Evolutionary conservation across 1,284 basidiomycete species (phyloP), one percentile per base, ranked within the genome.

Genomic region (Rhodotorula sp.): DNA sequence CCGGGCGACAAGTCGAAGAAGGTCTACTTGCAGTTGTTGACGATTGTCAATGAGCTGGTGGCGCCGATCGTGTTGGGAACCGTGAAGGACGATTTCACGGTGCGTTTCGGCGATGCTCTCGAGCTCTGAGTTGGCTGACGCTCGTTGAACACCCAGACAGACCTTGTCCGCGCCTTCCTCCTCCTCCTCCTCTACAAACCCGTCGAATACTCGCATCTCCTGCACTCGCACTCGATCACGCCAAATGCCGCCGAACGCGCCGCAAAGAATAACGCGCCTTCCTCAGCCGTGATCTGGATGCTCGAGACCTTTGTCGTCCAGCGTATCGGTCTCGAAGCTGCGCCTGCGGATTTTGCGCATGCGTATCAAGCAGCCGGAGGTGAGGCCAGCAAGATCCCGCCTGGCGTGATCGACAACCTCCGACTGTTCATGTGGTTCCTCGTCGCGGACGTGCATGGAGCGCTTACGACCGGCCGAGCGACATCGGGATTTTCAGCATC

Each of bases 391-490:
- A 4, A 11, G 22, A 36, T 55, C 11, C 32, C 34, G 10, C 1
- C 34, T 8, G 34, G 24, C 17, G 54, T 34, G 3, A 20, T 55
- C 24, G 54, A 34, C 52, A 54, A 60, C 54, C 34, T 68, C 19
- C 62, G 73, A 2, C 61, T 68, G 2, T 70, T 66, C 68, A 53
- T 64, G 39, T 70, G 67, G 73, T 66, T 54, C 53, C 66, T 60
- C 32, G 34, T 72, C 53, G 61, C 70, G 11, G 74, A 75, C 55
- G 66, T 51, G 9, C 74, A 72, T 44, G 64, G 59, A 46, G 71
- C 71, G 4, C 64, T 75, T 6, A 67, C 71, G 29, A 65, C 67
- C 32, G 71, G 71, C 32, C 68, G 72, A 29, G 54, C 54, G 5
- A 13, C 32, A 34, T 55, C 54, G 4, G 7, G 9, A 1, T 22